phyloP scores from a whole-genome alignment of 2,329 filamentous ascomycete genomes.

The Acephala macrosclerotiorum region DNA sequence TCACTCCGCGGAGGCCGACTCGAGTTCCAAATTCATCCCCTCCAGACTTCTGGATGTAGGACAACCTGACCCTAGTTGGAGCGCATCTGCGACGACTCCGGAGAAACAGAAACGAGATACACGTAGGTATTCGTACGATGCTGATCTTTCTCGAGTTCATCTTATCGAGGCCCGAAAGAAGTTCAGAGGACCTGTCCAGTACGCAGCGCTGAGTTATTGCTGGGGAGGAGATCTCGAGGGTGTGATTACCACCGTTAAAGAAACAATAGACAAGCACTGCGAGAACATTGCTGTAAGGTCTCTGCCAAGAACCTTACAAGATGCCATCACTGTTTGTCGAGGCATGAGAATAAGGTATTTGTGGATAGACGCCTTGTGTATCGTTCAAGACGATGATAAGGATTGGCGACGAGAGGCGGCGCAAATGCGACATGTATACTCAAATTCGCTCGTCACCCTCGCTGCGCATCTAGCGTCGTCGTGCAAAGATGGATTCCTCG shows the following conservation, averaged over 20 bases:
- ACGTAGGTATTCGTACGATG: not conserved
- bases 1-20: not conserved
- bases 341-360: not conserved
- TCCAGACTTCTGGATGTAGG: not conserved
- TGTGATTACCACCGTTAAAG: not conserved
- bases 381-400: not conserved
- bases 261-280: not conserved
- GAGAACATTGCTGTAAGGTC: not conserved
- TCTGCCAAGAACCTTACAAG: not conserved
- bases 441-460: not conserved
- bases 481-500: not conserved
- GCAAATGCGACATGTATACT: not conserved
- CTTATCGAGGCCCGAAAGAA: not conserved
- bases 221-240: not conserved
- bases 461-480: not conserved
- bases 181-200: not conserved
- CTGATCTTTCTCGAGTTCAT: not conserved
- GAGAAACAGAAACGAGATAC: not conserved
- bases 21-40: not conserved
- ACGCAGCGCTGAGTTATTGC: not conserved
- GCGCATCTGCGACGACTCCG: not conserved
- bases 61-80: not conserved
- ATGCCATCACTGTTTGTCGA: not conserved
- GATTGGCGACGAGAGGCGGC: conserved; percentile 4
- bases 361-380: not conserved